Percentiles rank a stretch among this genome's conserved stretches.
Evolutionary conservation across 768 basidiomycete species (phyloP).

Genomic region (Clathrus columnatus): DNA sequence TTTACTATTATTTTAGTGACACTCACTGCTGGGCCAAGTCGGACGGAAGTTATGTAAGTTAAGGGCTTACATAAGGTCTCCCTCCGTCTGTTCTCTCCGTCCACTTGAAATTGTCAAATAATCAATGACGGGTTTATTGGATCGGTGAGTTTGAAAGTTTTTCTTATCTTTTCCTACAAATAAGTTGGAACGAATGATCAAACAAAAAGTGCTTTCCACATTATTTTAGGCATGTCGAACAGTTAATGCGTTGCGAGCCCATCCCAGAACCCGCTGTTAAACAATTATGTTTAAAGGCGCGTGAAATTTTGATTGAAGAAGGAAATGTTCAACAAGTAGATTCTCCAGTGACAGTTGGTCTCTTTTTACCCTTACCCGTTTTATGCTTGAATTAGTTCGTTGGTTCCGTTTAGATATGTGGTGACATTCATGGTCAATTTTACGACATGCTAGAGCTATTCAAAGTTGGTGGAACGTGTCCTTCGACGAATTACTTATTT

Average conservation of each 20-base stretch:
- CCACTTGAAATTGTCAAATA: too few species aligned
- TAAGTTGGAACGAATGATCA: neutral
- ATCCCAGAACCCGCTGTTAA: slow-evolving; percentile 97
- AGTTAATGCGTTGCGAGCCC: slow-evolving; percentile 86
- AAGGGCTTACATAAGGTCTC: too few species aligned
- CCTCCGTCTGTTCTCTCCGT: too few species aligned
- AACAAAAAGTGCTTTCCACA: neutral
- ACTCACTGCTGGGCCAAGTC: too few species aligned
- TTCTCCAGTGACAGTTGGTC: slow-evolving; percentile 84
- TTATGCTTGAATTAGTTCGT: slow-evolving; percentile 1
- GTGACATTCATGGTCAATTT: slow-evolving; percentile 97
- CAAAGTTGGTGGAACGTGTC: slow-evolving; percentile 86
- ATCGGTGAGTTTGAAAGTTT: neutral
- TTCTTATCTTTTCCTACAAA: neutral
- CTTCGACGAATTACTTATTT: slow-evolving; percentile 92
- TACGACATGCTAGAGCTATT: slow-evolving; percentile 95
- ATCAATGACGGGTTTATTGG: neutral
- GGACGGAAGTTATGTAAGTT: too few species aligned
- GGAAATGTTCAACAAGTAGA: slow-evolving; percentile 96
- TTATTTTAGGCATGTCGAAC: slow-evolving; percentile 95
- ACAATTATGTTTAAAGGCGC: slow-evolving; percentile 87
- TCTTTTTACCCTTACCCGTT: slow-evolving; percentile 20
- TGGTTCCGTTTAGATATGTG: slow-evolving; percentile 54
- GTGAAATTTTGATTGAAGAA: slow-evolving; percentile 95
- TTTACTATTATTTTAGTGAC: too few species aligned